Conservation (phyloP, 2,329 filamentous ascomycete species). For the Aspergillus ustus region DNA sequence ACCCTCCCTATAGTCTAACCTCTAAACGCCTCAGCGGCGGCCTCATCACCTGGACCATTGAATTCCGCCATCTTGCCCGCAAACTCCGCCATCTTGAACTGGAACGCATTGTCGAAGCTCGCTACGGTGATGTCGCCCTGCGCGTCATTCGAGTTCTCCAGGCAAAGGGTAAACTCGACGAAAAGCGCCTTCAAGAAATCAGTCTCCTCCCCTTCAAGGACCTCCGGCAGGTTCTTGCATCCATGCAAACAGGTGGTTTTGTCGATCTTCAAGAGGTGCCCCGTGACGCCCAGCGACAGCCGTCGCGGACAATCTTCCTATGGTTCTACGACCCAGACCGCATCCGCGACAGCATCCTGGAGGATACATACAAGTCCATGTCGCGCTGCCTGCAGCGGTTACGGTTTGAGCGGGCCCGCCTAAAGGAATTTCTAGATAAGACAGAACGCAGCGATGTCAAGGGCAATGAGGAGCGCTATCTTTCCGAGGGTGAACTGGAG, state of each 20-base stretch:
- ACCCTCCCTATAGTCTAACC: conserved; percentile 45
- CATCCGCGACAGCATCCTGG: conserved; percentile 70
- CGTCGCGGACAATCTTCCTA: conserved; percentile 83
- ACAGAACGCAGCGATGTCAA: conserved; percentile 85
- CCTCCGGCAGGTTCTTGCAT: conserved; percentile 80
- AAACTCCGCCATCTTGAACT: conserved; percentile 76
- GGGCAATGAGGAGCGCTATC: conserved; percentile 78
- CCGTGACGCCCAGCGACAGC: conserved; percentile 79
- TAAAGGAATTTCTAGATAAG: conserved; percentile 75
- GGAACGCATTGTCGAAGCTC: conserved; percentile 78
- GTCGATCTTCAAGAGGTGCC: conserved; percentile 94
- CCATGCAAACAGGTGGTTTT: conserved; percentile 83
- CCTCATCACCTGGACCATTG: conserved; percentile 78
- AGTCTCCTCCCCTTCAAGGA: conserved; percentile 85
- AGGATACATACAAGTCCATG: conserved; percentile 90
- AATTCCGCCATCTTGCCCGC: conserved; percentile 75
- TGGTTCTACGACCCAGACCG: conserved; percentile 87
- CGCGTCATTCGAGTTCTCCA: conserved; percentile 85
- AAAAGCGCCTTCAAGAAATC: conserved; percentile 81
- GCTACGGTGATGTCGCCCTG: conserved; percentile 75
- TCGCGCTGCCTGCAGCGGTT: conserved; percentile 80
- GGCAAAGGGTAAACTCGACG: conserved; percentile 90
- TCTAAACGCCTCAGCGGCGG: conserved; percentile 49
- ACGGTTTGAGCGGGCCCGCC: conserved; percentile 72
- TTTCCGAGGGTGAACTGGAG: conserved; percentile 74